These are phyloP conservation scores for Colletotrichum echinochloae DNA, from an alignment of 2,329 filamentous ascomycete genomes.

Conservation along the genomic window DNA sequence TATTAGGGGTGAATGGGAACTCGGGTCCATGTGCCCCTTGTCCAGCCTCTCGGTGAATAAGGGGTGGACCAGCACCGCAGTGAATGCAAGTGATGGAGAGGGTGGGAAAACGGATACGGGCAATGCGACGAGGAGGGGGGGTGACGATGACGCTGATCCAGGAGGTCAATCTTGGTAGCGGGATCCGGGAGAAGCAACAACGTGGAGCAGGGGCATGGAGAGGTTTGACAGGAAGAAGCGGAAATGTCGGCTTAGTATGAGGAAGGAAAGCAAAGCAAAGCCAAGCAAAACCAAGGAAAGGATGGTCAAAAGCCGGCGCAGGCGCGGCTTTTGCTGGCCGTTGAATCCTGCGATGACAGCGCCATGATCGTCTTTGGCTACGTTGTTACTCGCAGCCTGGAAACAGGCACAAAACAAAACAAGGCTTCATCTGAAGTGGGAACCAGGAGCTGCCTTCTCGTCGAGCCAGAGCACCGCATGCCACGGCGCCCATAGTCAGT, in stretches of 20 bases:
- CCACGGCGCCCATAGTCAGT: constrained; percentile 30
- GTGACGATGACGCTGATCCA: constrained; percentile 24
- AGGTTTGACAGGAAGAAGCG: constrained; percentile 7
- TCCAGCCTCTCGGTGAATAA: constrained; percentile 28
- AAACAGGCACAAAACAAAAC: constrained; percentile 40
- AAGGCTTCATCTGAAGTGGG: constrained; percentile 38
- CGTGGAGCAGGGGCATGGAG: constrained; percentile 1
- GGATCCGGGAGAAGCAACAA: constrained; percentile 17
- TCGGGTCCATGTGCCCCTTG: constrained; percentile 37
- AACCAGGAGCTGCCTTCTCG: constrained; percentile 28
- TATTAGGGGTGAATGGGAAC: constrained; percentile 30
- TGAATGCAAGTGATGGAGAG: constrained; percentile 17
- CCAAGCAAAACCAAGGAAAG: no score
- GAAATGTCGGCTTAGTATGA: not conserved
- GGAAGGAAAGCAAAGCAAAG: no score
- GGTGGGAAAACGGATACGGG: constrained; percentile 21
- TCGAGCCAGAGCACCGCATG: constrained; percentile 35
- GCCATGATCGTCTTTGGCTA: constrained; percentile 35
- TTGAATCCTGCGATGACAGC: constrained; percentile 29
- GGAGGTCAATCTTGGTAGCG: constrained; percentile 27
- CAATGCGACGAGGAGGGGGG: constrained; percentile 22
- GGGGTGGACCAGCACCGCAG: constrained; percentile 23
- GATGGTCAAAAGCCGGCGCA: constrained; percentile 7
- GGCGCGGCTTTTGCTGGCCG: constrained; percentile 12
- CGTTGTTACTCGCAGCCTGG: constrained; percentile 27